phyloP scores from a whole-genome alignment of 176 grass and related monocot species.

The Luzula sylvatica region DNA sequence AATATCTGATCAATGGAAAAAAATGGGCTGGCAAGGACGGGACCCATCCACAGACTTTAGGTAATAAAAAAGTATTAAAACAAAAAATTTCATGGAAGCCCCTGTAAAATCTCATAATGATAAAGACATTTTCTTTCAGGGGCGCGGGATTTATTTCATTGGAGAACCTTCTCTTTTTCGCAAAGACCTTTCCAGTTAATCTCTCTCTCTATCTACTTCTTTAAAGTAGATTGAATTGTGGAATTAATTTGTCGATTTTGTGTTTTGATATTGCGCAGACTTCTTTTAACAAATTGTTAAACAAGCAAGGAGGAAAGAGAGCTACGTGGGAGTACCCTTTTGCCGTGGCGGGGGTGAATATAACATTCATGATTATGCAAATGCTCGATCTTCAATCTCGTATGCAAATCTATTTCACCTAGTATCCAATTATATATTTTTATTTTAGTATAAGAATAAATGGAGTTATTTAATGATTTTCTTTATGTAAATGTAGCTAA shows the following conservation, averaged over 20 bases:
- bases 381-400: constrained; percentile 89
- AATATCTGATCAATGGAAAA: constrained; percentile 94
- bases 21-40: constrained; percentile 97
- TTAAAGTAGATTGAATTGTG: not conserved
- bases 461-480: not conserved
- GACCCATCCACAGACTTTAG: constrained; percentile 98
- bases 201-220: not conserved
- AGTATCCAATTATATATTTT: not conserved
- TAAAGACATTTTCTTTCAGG: constrained; percentile 18
- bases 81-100: not conserved
- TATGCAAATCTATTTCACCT: constrained; percentile 24
- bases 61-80: constrained; percentile 24
- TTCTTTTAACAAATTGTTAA: constrained; percentile 81
- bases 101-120: not conserved
- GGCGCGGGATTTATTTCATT: constrained; percentile 88
- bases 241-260: not conserved
- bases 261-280: constrained; percentile 33
- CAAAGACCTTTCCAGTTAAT: constrained; percentile 96
- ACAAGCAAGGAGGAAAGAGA: constrained; percentile 71
- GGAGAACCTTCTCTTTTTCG: constrained; percentile 95
- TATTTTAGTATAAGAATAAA: not conserved
- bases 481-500: constrained; percentile 40
- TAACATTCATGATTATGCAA: constrained; percentile 99
- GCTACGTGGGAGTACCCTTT: constrained; percentile 86
- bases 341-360: constrained; percentile 93